These are phyloP conservation scores for Allium sativum DNA, from an alignment of 106 monocot genomes.

Conservation along the genomic window DNA sequence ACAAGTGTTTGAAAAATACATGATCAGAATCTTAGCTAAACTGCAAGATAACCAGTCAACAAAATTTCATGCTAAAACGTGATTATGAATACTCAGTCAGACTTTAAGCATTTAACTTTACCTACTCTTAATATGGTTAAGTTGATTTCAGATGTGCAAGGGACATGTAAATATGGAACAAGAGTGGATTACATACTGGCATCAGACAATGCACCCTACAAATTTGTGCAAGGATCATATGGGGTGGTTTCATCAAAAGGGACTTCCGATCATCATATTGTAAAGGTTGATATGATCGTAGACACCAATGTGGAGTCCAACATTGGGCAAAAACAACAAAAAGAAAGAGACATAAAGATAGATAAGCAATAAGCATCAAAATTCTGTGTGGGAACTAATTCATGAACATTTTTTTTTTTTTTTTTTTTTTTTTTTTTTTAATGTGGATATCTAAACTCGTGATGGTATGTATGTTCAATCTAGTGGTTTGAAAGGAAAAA, in stretches of 20 bases:
- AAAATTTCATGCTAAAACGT: too few species aligned
- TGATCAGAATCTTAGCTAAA: too few species aligned
- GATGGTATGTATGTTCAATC: too few species aligned
- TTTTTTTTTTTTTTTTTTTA: background rate
- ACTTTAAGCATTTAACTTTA: too few species aligned
- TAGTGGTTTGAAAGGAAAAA: too few species aligned
- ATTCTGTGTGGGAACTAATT: slow-evolving; percentile 29
- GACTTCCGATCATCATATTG: slow-evolving; percentile 81
- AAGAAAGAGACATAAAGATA: slow-evolving; percentile 37
- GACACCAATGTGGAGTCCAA: slow-evolving; percentile 1
- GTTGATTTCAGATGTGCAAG: slow-evolving; percentile 59
- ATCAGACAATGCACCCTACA: slow-evolving; percentile 55
- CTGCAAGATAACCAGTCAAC: too few species aligned
- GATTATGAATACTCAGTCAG: too few species aligned
- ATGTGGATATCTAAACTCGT: too few species aligned
- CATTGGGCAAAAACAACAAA: slow-evolving; percentile 4
- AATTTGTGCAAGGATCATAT: slow-evolving; percentile 73
- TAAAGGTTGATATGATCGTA: slow-evolving; percentile 57
- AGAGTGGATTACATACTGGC: slow-evolving; percentile 74
- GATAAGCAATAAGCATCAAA: slow-evolving; percentile 16
- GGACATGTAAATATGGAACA: slow-evolving; percentile 83
- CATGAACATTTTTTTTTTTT: background rate
- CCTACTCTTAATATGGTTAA: too few species aligned
- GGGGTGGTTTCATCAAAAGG: slow-evolving; percentile 72
- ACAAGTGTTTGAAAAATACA: too few species aligned